phyloP scores from a whole-genome alignment of 345 rosid species.

The Euphorbia peplus region DNA sequence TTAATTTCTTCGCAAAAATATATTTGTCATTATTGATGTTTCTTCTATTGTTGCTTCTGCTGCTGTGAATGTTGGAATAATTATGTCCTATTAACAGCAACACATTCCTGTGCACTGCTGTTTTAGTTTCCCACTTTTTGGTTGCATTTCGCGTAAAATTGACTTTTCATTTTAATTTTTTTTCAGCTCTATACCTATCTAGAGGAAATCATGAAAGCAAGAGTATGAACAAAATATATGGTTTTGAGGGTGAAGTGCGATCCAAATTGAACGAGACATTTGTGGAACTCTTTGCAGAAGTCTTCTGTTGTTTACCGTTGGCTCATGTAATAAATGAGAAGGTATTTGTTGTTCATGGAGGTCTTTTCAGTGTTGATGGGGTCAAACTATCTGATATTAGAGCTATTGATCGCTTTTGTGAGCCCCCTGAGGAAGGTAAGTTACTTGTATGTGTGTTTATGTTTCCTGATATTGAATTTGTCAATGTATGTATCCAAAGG shows the following conservation, averaged over 20 bases:
- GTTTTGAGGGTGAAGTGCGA: conserved; percentile 97
- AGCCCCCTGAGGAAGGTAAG: conserved; percentile 98
- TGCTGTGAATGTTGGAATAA: neutral
- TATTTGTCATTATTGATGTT: neutral
- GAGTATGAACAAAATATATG: conserved; percentile 99
- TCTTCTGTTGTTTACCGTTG: conserved; percentile 90
- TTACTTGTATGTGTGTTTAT: neutral
- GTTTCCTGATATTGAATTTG: neutral
- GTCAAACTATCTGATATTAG: conserved; percentile 86
- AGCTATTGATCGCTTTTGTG: conserved; percentile 88
- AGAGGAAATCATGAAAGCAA: conserved; percentile 99
- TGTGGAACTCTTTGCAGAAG: conserved; percentile 95
- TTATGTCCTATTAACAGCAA: neutral
- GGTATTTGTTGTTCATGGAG: conserved; percentile 93
- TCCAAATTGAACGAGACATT: conserved; percentile 89
- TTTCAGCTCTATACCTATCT: conserved; percentile 84
- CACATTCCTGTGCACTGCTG: neutral
- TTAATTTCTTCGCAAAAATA: neutral
- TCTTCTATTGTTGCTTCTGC: neutral
- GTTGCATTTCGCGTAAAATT: conserved; percentile 1
- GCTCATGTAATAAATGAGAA: conserved; percentile 82
- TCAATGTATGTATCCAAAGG: neutral
- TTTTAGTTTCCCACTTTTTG: neutral
- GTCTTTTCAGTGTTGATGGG: conserved; percentile 94
- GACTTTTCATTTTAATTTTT: conserved; percentile 16